These are phyloP conservation scores for Dissoconium aciculare DNA, from an alignment of 2,329 filamentous ascomycete genomes.

Conservation along the genomic window DNA sequence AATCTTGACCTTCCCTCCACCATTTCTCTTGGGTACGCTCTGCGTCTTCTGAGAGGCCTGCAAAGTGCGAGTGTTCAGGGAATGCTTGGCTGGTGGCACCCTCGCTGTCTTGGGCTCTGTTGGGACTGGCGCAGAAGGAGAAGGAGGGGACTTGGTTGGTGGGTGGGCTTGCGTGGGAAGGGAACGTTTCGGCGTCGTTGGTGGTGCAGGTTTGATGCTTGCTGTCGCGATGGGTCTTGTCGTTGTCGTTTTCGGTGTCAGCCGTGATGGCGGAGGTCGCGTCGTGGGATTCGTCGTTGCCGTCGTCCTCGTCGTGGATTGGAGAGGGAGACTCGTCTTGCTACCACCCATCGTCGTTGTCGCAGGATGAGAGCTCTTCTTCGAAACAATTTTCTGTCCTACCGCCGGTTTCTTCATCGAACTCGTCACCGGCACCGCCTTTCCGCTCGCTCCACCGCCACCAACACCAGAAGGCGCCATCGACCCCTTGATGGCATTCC, in stretches of 20 bases:
- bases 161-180: too few relatives aligned
- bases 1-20: constrained; percentile 13
- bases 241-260: neutral
- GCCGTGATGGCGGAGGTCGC: neutral
- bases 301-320: neutral
- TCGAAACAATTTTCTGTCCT: constrained; percentile 10
- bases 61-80: too few relatives aligned
- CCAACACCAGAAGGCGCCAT: constrained; percentile 21
- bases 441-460: constrained; percentile 6
- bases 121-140: constrained; percentile 6
- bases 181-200: constrained; percentile 6
- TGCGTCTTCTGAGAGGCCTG: too few relatives aligned
- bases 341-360: too few relatives aligned
- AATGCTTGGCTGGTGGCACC: too few relatives aligned
- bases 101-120: constrained; percentile 6
- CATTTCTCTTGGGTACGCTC: too few relatives aligned
- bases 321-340: too few relatives aligned
- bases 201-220: constrained; percentile 3
- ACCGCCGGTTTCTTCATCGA: constrained; percentile 15
- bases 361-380: too few relatives aligned
- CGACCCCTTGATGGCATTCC: constrained; percentile 18
- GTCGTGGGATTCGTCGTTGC: neutral
- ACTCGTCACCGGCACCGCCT: constrained; percentile 4
- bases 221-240: neutral
- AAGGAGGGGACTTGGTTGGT: too few relatives aligned